Percentiles rank a stretch among this genome's conserved stretches.
These are phyloP conservation scores for Tetradesmus lagerheimii DNA, from an alignment of 139 green algal species.

Conservation along the genomic window DNA sequence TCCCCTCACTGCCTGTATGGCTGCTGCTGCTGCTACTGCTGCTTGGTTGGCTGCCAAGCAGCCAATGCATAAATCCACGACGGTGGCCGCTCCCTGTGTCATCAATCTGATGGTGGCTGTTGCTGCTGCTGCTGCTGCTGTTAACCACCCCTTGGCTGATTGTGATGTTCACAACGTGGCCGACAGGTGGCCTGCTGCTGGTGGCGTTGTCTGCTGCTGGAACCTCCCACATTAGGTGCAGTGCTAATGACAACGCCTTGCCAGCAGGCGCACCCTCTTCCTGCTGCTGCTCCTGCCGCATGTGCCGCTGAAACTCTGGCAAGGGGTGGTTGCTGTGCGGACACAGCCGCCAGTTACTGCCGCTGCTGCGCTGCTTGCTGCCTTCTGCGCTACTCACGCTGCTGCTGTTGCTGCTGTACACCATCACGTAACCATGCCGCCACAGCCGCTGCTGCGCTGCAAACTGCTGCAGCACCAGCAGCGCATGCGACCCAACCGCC, in stretches of 20 bases:
- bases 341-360: not conserved
- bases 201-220: not conserved
- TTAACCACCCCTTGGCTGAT: not conserved
- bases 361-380: not conserved
- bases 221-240: not conserved
- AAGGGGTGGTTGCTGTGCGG: not conserved
- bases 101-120: not conserved
- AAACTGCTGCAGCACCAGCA: not conserved
- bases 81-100: too few species aligned
- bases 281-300: not conserved
- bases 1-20: not conserved
- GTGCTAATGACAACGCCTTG: not conserved
- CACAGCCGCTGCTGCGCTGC: not conserved
- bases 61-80: not conserved
- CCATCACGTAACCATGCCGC: not conserved
- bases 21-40: not conserved
- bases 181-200: not conserved
- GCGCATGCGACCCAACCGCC: not conserved
- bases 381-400: too few species aligned
- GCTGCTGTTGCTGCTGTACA: not conserved
- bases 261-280: not conserved
- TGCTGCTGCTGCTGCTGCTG: not conserved
- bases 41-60: not conserved
- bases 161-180: not conserved
- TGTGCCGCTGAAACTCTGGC: not conserved